phyloP scores from a whole-genome alignment of 2,329 filamentous ascomycete species.

The Periconia macrospinosa region DNA sequence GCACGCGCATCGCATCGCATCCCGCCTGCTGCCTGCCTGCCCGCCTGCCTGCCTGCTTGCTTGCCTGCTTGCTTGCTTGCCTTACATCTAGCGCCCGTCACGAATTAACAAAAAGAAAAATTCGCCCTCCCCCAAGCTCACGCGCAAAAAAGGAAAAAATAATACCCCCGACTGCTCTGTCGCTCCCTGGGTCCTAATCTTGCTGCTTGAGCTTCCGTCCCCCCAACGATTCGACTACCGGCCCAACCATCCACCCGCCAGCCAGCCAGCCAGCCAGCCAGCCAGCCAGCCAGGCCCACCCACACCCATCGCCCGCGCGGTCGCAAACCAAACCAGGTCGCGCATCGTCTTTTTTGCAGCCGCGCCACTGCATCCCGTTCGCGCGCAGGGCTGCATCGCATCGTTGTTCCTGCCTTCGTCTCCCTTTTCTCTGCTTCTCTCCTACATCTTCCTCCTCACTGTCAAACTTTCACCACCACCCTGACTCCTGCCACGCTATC shows the following conservation, averaged over 20 bases:
- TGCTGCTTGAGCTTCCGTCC: neutral
- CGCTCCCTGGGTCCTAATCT: neutral
- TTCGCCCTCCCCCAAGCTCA: slow-evolving; percentile 5
- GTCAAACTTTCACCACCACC: neutral
- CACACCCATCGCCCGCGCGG: neutral
- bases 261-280: neutral
- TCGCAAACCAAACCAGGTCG: neutral
- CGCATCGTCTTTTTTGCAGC: neutral
- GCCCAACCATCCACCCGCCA: too few relatives aligned
- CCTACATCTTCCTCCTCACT: neutral
- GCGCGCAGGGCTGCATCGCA: neutral
- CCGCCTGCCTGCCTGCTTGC: slow-evolving; percentile 5
- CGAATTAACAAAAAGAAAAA: too few relatives aligned
- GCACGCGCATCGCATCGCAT: slow-evolving; percentile 26
- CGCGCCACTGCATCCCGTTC: neutral
- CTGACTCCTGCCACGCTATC: neutral
- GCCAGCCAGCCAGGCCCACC: neutral
- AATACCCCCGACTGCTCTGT: slow-evolving; percentile 13
- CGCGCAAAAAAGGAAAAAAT: neutral
- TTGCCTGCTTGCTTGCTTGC: slow-evolving; percentile 9
- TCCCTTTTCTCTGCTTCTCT: neutral
- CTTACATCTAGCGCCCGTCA: slow-evolving; percentile 26
- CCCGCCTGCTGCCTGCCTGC: slow-evolving; percentile 8
- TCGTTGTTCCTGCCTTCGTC: neutral
- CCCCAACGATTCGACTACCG: neutral